Conservation (phyloP, 2,329 filamentous ascomycete genomes). For the Cladosporium sp. region DNA sequence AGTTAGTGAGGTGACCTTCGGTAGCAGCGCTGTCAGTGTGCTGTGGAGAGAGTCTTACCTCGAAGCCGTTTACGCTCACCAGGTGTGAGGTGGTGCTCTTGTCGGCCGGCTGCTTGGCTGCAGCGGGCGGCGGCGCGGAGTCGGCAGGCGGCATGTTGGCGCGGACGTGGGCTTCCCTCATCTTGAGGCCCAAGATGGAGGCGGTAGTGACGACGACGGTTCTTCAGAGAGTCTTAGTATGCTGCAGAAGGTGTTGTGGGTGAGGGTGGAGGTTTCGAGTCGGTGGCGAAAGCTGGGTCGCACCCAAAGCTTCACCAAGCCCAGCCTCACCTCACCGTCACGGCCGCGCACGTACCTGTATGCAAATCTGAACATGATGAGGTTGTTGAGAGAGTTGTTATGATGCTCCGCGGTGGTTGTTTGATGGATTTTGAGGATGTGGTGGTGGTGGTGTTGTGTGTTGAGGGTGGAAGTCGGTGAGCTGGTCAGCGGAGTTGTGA, state of each 20-base stretch:
- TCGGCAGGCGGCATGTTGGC: too few relatives aligned
- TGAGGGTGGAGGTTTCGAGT: too few relatives aligned
- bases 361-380: not conserved
- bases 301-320: not conserved
- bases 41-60: too few relatives aligned
- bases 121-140: too few relatives aligned
- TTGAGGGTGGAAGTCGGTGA: not conserved
- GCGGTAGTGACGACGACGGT: not conserved
- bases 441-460: not conserved
- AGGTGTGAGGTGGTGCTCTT: too few relatives aligned
- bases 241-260: not conserved
- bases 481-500: not conserved
- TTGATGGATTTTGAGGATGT: not conserved
- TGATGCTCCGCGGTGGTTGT: not conserved
- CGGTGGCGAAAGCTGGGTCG: not conserved
- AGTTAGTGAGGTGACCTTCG: too few relatives aligned
- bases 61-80: too few relatives aligned
- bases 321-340: not conserved
- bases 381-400: not conserved
- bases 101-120: too few relatives aligned
- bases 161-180: too few relatives aligned
- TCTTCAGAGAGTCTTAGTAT: not conserved
- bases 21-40: too few relatives aligned
- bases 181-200: too few relatives aligned
- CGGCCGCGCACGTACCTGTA: not conserved